Percentiles rank a stretch among this genome's conserved stretches.
phyloP scores from a whole-genome alignment of 192 early-diverging fungal genomes.

The Kappamyces sp. region DNA sequence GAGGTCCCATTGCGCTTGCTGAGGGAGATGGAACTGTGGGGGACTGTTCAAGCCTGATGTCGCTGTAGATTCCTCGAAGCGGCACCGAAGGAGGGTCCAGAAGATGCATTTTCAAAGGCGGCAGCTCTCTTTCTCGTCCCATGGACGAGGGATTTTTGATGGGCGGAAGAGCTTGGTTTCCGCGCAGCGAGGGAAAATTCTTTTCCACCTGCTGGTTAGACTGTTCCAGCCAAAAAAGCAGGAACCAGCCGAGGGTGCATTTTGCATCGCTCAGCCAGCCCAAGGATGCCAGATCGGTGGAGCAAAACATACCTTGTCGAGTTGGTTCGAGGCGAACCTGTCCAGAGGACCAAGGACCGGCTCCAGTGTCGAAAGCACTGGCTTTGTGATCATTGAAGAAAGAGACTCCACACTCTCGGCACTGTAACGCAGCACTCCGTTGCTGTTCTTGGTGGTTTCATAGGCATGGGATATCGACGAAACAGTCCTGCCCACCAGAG shows the following conservation, averaged over 20 bases:
- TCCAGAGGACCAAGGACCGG: constrained; percentile 61
- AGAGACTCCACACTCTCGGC: constrained; percentile 73
- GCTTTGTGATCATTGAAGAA: constrained; percentile 63
- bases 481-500: constrained; percentile 71
- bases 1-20: no score
- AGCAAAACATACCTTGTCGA: constrained; percentile 56
- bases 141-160: no score
- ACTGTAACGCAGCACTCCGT: constrained; percentile 58
- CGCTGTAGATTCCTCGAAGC: no score
- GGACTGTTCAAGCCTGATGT: no score
- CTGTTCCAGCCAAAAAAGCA: neutral
- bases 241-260: no score
- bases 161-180: no score
- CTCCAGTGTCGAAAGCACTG: constrained; percentile 69
- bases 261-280: no score
- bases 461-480: constrained; percentile 51
- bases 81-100: no score
- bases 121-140: no score
- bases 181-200: constrained; percentile 24
- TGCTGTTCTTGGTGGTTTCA: constrained; percentile 62
- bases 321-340: constrained; percentile 67
- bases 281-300: neutral
- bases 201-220: constrained; percentile 25
- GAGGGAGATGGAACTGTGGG: no score
- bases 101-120: no score